Base-by-base conservation (phyloP, 2,329 filamentous ascomycete genomes). In the Pochonia chlamydosporia region DNA sequence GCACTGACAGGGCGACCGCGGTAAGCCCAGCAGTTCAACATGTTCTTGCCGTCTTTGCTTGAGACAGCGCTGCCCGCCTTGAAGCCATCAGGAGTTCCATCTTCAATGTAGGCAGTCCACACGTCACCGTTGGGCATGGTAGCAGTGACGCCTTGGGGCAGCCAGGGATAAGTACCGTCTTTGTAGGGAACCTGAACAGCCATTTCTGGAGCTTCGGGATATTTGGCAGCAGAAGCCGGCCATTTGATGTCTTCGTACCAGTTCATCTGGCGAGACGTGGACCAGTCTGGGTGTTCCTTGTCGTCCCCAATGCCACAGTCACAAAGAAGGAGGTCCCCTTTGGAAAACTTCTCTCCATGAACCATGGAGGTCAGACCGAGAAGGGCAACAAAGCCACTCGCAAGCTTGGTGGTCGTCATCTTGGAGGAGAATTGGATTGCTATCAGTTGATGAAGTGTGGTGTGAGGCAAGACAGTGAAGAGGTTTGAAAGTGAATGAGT, bases 231-330 rank as follows among this genome's bases (percentile, higher is more conserved):
- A 25, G 59, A 59, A 4, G 56, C 54, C 13, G 66, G 62, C 68
- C 68, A 71, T 28, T 56, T 48, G 37, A 69, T 60, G 9, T 68
- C 61, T 40, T 64, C 46, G 46, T 71, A 71, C 68, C 68, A 71
- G 51, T 71, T 70, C 56, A 71, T 66, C 53, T 71, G 68, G 35
- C 68, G 68, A 39, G 68, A 71, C 5, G 68, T 71, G 6, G 68
- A 71, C 68, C 68, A 71, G 28, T 57, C 59, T 9, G 61, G 56
- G 35, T 70, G 64, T 6, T 60, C 58, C n/a, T 61, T 57, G 54
- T 71, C 68, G 49, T 68, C 63, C 5, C 68, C 68, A 46, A 70
- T 70, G 25, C 68, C 68, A 46, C 68, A 71, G 44, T 71, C 68
- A 25, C 66, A 67, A 40, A 71, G 63, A 33, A 71, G 59, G 33